Evolutionary conservation across 805 yeast species (phyloP).

Genomic region (Lachancea mirantina): DNA sequence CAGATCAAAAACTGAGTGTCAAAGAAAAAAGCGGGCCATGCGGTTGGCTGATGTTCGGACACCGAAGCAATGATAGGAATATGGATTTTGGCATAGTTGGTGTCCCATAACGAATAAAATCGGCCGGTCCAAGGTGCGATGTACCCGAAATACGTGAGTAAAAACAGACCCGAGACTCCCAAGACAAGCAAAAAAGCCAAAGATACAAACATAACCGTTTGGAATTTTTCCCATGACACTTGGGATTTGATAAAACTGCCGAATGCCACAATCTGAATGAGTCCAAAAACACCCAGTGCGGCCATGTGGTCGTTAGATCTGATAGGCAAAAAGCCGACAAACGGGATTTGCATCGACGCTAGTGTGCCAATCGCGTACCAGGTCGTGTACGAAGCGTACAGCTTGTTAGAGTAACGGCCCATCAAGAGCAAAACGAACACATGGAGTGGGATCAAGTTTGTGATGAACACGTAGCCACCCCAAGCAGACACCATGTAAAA

Average conservation of each 20-base stretch:
- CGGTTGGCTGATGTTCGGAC: conserved; percentile 99
- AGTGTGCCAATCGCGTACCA: conserved; percentile 98
- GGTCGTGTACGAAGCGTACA: conserved; percentile 87
- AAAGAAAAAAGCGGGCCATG: conserved; percentile 97
- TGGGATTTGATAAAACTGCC: conserved; percentile 74
- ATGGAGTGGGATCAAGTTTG: conserved; percentile 94
- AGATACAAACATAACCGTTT: conserved; percentile 55
- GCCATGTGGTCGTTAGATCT: conserved; percentile 98
- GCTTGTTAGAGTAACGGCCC: conserved; percentile 84
- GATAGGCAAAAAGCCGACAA: conserved; percentile 95
- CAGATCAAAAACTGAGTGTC: conserved; percentile 90
- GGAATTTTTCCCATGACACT: conserved; percentile 68
- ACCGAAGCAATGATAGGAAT: conserved; percentile 98
- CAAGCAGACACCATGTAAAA: conserved; percentile 99
- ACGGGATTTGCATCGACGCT: conserved; percentile 98
- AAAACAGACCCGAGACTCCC: conserved; percentile 67
- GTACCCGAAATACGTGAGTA: conserved; percentile 80
- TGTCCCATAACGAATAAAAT: conserved; percentile 97
- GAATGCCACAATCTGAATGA: conserved; percentile 81
- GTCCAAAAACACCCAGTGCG: conserved; percentile 93
- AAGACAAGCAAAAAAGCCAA: conserved; percentile 46
- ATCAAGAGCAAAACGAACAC: conserved; percentile 81
- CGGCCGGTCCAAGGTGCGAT: conserved; percentile 99
- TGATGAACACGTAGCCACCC: conserved; percentile 99
- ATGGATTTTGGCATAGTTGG: conserved; percentile 93